Evolutionary conservation across 371 early-diverging fungal species (phyloP).

Genomic region (Lichtheimia hyalospora): DNA sequence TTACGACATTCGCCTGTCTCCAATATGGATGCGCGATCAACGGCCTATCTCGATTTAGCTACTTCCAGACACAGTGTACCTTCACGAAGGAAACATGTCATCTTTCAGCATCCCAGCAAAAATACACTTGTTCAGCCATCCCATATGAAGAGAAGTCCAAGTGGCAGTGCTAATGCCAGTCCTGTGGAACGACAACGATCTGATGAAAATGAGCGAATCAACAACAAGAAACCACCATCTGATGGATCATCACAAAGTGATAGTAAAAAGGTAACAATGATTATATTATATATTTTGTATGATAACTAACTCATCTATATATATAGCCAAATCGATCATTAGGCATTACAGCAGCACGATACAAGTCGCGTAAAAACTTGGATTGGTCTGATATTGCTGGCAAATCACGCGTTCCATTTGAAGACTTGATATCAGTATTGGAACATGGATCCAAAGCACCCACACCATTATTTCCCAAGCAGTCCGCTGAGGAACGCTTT

Average conservation of each 20-base stretch:
- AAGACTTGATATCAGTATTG: constrained; percentile 60
- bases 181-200: no score
- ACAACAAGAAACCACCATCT: no score
- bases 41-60: constrained; percentile 43
- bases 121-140: constrained; percentile 7
- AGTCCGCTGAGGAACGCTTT: constrained; percentile 79
- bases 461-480: constrained; percentile 75
- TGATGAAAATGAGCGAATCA: no score
- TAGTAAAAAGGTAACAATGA: no score
- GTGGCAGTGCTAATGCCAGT: no score
- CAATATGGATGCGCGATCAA: constrained; percentile 13
- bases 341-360: constrained; percentile 46
- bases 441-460: constrained; percentile 65
- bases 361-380: constrained; percentile 41
- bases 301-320: no score
- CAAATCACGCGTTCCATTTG: constrained; percentile 55
- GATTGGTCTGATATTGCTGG: constrained; percentile 51
- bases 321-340: constrained; percentile 33
- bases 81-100: constrained; percentile 17
- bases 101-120: constrained; percentile 5
- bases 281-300: no score
- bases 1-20: neutral
- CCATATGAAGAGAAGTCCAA: constrained; percentile 1
- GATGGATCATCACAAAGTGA: no score
- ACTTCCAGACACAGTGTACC: constrained; percentile 17